Base-by-base conservation (phyloP, 2,329 filamentous ascomycete genomes). In the Ceratocystis alfenasii region DNA sequence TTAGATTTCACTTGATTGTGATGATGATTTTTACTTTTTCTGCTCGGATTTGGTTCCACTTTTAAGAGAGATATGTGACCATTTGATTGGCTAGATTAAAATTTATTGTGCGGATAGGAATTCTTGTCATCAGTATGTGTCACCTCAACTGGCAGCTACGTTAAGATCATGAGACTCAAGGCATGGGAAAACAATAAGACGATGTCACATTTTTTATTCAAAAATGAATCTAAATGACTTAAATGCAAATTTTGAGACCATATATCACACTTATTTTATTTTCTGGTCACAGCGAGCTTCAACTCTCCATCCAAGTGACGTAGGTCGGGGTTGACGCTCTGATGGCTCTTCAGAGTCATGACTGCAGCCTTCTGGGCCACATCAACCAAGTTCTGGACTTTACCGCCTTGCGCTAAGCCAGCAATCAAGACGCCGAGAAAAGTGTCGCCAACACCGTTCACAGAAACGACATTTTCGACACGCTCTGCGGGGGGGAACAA, bases 391-490 rank as follows among this genome's bases (percentile, higher is more conserved):
- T 87, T 80, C 71, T 85, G 76, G 67, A 83, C 73, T 68, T 76
- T 76, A 2, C 79, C 80, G 0, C 81, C 81, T 71, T 80, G 82
- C 0, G 86, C 85, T 69, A 97, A 74, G 0, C 89, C 90, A 1
- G 90, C 87, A n/a, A 96, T 78, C 66, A 96, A 71, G 15, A 91
- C 87, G 0, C 93, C 94, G 7, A 95, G 79, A 74, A 97, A 92
- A 0, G 94, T 96, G 75, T 99, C 94, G 0, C 94, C 94, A 1
- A 90, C 91, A 0, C 93, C 94, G 73, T 97, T 97, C 8, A 97
- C 93, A 60, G 90, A 96, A 1, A 93, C 85, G 1, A 95, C 80
- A 1, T 63, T 48, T 22, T 68, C 64, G 0, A 96, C 80, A 17
- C 78, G 76, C 72, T 88, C 85, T 0, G 82, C 83, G 0, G 88